Conservation (phyloP, 306 rosid genomes). For the Lagenaria siceraria region DNA sequence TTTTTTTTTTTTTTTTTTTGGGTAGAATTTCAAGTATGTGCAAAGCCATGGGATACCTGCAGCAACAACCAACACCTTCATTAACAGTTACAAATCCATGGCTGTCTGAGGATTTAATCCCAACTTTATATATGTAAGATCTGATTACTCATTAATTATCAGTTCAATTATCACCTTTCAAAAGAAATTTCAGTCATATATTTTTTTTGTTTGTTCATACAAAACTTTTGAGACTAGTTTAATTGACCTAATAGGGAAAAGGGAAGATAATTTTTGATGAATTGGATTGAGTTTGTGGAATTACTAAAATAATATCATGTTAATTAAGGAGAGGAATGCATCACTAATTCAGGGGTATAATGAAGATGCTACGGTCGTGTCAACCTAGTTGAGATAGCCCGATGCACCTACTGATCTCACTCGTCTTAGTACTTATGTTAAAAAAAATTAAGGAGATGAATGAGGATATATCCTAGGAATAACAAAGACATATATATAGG, state of each 20-base stretch:
- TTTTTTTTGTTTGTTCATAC: neutral
- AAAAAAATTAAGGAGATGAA: no score
- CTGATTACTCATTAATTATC: neutral
- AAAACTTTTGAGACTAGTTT: neutral
- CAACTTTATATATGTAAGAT: conserved; percentile 3
- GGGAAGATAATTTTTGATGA: neutral
- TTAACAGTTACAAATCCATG: neutral
- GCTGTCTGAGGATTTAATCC: neutral
- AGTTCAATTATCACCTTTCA: neutral
- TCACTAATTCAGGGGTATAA: no score
- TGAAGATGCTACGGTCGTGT: no score
- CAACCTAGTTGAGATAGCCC: no score
- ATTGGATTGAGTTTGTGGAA: neutral
- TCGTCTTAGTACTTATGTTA: no score
- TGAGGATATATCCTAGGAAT: no score
- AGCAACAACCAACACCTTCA: conserved; percentile 9
- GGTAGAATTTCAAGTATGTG: conserved; percentile 19
- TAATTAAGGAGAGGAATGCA: no score
- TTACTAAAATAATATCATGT: neutral
- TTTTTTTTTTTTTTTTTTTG: no score
- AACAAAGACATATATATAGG: no score
- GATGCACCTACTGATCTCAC: no score
- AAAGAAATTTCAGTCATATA: no score
- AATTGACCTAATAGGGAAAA: neutral
- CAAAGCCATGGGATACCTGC: conserved; percentile 12